Base-by-base conservation (phyloP, 1,139 yeast genomes). In the Magnusiomyces paraingens region DNA sequence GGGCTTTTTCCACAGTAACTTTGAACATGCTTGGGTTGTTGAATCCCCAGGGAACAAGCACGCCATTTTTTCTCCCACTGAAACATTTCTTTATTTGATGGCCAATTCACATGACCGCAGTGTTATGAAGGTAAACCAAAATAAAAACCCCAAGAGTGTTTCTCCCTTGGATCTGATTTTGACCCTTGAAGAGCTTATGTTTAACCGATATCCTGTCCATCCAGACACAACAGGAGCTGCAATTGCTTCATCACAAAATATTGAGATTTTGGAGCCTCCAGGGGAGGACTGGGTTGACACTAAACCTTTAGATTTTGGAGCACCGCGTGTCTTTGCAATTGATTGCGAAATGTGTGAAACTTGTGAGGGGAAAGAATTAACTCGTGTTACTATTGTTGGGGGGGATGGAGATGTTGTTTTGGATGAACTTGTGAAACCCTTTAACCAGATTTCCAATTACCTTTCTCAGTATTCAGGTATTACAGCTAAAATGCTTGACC, bases 321-420 rank as follows among this genome's bases (percentile, higher is more conserved):
- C n/a, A 15, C 35, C 45, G 44, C 26, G 75, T 53, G 81, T 86
- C 0, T 88, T 80, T 71, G 94, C 95, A 0, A 64, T 93, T 21
- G 99, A 93, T 70, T 93, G 99, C 72, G 99, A 93, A 69, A 93
- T 93, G 87, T 89, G 96, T 66, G 72, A 76, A 55, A 72, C 93
- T 0, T 79, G 72, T 0, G 59, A 65, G 1, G 89, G 88, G 0
- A 75, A 78, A 49, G 96, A 82, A 2, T 72, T 91, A 45, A 83
- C 98, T 0, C 74, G 98, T 55, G 81, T 88, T 1, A 86, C 96
- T 1, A 62, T 93, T 17, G 77, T 89, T 1, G 82, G 87, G 65
- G 15, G 38, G 2, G 74, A 81, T 41, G 80, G 78, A 11, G 76
- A 78, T 5, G 78, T 82, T 0, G 70, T 91, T 0, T 69, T 85